phyloP scores from a whole-genome alignment of 2,329 filamentous ascomycete genomes.

The Aureobasidium melanogenum region DNA sequence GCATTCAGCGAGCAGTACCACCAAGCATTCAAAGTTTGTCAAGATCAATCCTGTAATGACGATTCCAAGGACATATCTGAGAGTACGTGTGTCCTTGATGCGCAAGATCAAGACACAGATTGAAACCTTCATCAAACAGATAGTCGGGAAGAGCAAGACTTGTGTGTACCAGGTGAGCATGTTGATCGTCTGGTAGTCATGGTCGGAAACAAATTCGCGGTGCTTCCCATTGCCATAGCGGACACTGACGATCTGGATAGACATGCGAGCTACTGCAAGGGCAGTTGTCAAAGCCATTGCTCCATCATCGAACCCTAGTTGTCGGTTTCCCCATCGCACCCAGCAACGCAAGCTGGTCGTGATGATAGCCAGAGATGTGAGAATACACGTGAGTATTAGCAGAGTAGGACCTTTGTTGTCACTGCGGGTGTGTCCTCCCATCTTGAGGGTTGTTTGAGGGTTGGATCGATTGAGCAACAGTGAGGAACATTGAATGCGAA shows the following conservation, averaged over 20 bases:
- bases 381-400: slow-evolving; percentile 12
- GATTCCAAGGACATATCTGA: slow-evolving; percentile 22
- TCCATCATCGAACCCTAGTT: slow-evolving; percentile 32
- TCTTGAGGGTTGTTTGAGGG: not conserved
- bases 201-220: slow-evolving; percentile 25
- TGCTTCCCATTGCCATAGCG: slow-evolving; percentile 32
- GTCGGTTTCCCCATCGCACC: not conserved
- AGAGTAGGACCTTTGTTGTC: slow-evolving; percentile 13
- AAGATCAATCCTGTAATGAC: slow-evolving; percentile 20
- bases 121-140: slow-evolving; percentile 35
- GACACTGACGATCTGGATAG: slow-evolving; percentile 28
- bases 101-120: slow-evolving; percentile 35
- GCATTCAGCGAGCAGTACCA: slow-evolving; percentile 23
- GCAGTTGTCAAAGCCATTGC: slow-evolving; percentile 25
- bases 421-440: not conserved
- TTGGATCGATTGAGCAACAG: not conserved
- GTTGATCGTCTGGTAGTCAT: slow-evolving; percentile 30
- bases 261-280: slow-evolving; percentile 26
- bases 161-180: slow-evolving; percentile 32
- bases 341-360: slow-evolving; percentile 12
- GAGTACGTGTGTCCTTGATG: slow-evolving; percentile 26
- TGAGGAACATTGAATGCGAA: not conserved
- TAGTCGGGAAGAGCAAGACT: slow-evolving; percentile 32
- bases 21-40: slow-evolving; percentile 18
- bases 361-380: slow-evolving; percentile 10